Evolutionary conservation across 345 rosid species (phyloP), one percentile per base, ranked within the genome.

Genomic region (Sisymbrium altissimum): DNA sequence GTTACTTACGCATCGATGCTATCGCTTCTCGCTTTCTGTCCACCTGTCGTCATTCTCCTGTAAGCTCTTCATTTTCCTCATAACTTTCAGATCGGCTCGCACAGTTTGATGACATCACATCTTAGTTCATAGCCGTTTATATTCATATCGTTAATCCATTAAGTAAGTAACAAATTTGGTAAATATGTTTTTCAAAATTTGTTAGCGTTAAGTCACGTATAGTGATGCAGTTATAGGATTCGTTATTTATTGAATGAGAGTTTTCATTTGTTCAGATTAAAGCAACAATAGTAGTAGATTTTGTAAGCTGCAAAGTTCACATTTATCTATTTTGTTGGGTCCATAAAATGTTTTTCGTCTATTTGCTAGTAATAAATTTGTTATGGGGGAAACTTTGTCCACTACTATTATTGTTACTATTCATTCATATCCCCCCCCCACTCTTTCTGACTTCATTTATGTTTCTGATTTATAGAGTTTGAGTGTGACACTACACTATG

Each of bases 31-130:
- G 57, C 86, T 33, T 76, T 92, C 52, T 92, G 99, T 68, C 99
- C 99, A 64, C 99, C 98, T 15, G 86, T 89, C 70, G 99, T 96
- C 46, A 86, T 92, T 78, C 73, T 96, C 54, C 89, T 96, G 99
- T 96, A 82, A 85, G 88, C 72, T 5, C 55, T 3, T 63, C 70
- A 29, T 66, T 23, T 23, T 44, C 9, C 9, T 33, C 45, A 32
- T 0, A 29, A 11, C 5, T 19, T 48, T 56, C 17, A 56, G 73
- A 78, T 78, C 74, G 61, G 4, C 11, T 76, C 43, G 43, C 43
- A 23, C 7, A 9, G 3, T 49, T 57, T 39, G 1, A 27, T 21
- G 2, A 54, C 29, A 3, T 27, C 4, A 1, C 11, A 48, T 35
- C 18, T 6, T 11, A 3, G 3, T 41, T 32, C 40, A 2, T 35